phyloP scores from a whole-genome alignment of 768 basidiomycete species.

The Termitomyces eurrhizus region DNA sequence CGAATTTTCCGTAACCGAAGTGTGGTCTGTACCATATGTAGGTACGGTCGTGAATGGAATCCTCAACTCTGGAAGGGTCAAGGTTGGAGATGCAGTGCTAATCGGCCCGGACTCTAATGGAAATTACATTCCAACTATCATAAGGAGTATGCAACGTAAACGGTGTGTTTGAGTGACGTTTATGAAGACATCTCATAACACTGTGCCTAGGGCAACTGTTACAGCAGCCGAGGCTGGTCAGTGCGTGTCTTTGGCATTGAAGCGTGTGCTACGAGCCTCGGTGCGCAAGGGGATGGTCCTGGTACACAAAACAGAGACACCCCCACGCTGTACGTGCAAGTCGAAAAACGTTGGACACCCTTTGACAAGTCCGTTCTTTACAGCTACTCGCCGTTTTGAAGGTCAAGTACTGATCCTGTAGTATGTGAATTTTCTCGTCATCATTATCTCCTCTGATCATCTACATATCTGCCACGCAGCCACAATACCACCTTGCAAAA shows the following conservation, averaged over 20 bases:
- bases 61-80: slow-evolving; percentile 68
- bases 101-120: slow-evolving; percentile 94
- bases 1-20: slow-evolving; percentile 85
- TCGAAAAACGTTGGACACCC: neutral
- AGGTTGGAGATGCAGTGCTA: slow-evolving; percentile 76
- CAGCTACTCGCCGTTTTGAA: slow-evolving; percentile 83
- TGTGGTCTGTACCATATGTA: slow-evolving; percentile 86
- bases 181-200: neutral
- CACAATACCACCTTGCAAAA: slow-evolving; percentile 92
- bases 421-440: slow-evolving; percentile 38
- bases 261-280: slow-evolving; percentile 75
- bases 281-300: slow-evolving; percentile 96
- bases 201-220: slow-evolving; percentile 62
- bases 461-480: slow-evolving; percentile 29
- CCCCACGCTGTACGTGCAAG: slow-evolving; percentile 61
- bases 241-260: slow-evolving; percentile 89
- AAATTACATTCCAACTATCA: slow-evolving; percentile 70
- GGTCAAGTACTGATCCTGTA: slow-evolving; percentile 93
- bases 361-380: slow-evolving; percentile 1
- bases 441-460: neutral
- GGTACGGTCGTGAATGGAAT: slow-evolving; percentile 86
- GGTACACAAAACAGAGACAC: slow-evolving; percentile 72
- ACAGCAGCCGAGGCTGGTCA: slow-evolving; percentile 90
- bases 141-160: slow-evolving; percentile 95
- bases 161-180: slow-evolving; percentile 39